Evolutionary conservation across 2,329 filamentous ascomycete genomes (phyloP).

Genomic region (Boeremia exigua): DNA sequence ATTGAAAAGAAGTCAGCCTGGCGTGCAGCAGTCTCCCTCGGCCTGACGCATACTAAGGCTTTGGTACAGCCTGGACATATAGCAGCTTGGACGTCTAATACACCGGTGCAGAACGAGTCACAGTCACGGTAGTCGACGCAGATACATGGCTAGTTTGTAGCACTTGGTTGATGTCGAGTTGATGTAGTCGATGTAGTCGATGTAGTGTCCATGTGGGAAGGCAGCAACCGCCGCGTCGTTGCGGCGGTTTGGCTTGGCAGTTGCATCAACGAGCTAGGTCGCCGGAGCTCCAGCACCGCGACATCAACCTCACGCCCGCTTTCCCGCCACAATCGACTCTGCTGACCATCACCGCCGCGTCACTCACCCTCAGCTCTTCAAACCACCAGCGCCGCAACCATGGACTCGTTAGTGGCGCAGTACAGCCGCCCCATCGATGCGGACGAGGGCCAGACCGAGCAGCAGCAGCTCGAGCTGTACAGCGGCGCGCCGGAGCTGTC

Average conservation of each 20-base stretch:
- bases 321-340: slow-evolving; percentile 15
- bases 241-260: slow-evolving; percentile 24
- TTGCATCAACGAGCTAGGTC: slow-evolving; percentile 24
- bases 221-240: slow-evolving; percentile 31
- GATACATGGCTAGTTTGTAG: too few relatives aligned
- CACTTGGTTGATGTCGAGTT: neutral
- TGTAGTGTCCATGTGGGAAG: slow-evolving; percentile 15
- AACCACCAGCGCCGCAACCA: slow-evolving; percentile 49
- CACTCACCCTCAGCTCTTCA: slow-evolving; percentile 4
- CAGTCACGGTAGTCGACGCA: too few relatives aligned
- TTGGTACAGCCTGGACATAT: too few relatives aligned
- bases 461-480: slow-evolving; percentile 72
- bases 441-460: slow-evolving; percentile 74
- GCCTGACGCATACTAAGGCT: too few relatives aligned
- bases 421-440: slow-evolving; percentile 82
- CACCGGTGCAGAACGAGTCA: neutral
- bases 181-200: neutral
- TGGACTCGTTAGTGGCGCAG: slow-evolving; percentile 92
- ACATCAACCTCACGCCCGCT: slow-evolving; percentile 24
- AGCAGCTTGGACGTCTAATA: neutral
- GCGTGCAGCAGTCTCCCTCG: too few relatives aligned
- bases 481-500: slow-evolving; percentile 78
- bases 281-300: slow-evolving; percentile 30
- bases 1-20: too few relatives aligned
- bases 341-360: neutral